Evolutionary conservation across 371 early-diverging fungal genomes (phyloP), one percentile per base, ranked within the genome.

Genomic region (Nematocida displodere): DNA sequence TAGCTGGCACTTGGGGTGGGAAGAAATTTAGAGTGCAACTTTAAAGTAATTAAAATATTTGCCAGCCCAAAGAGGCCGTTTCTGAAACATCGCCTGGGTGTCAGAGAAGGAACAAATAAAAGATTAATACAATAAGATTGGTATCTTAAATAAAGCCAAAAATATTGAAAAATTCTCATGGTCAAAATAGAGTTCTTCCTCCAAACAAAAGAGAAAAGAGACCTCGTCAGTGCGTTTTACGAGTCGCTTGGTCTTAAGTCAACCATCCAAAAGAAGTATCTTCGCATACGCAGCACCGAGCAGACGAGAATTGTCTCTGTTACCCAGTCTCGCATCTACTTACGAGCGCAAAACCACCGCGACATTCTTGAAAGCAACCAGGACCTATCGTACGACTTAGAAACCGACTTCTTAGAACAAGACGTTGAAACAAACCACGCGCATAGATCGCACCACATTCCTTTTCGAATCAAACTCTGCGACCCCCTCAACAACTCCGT

Each of bases 151-250:
- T n/a, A n/a, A n/a, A n/a, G n/a, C n/a, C n/a, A n/a, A n/a, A n/a
- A n/a, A n/a, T n/a, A n/a, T n/a, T n/a, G n/a, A n/a, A n/a, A n/a
- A n/a, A n/a, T 42, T 11, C 8, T 34, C 5, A 71, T 71, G 75
- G 75, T 71, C 24, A 71, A 71, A 53, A 71, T 71, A 48, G 75
- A 71, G 31, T 71, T 71, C 48, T 48, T 71, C 44, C 52, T 71
- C 33, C 29, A 59, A 17, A 71, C 75, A 40, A 47, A 33, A 36
- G 48, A 61, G 29, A 71, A 71, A 48, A 59, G 75, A 71, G 44
- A 59, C 26, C 61, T 29, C 26, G 75, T 71, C 20, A 59, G 40
- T 24, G 42, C 39, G 31, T 71, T 71, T 52, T 71, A 71, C 44
- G 75, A 61, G 54, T 71, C 75, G 37, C 63, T 71, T 4, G 75